A percentile compares a stretch with the other conserved stretches of the same genome.
These are phyloP conservation scores for Exophiala bonariae DNA, from an alignment of 2,329 filamentous ascomycete species.

Conservation along the genomic window DNA sequence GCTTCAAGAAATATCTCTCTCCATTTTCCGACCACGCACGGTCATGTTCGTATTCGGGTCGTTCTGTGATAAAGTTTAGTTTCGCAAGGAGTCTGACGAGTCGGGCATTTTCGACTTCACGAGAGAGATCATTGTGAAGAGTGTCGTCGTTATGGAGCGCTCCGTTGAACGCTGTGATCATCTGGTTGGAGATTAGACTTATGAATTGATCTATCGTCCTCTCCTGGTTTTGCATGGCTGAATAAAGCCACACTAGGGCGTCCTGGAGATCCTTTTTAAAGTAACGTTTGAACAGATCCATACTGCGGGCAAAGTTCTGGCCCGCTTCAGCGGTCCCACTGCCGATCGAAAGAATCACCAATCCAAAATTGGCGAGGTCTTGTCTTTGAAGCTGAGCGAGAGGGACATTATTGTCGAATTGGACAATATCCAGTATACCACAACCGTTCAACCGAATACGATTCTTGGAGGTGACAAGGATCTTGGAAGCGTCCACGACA, in stretches of 20 bases:
- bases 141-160: constrained; percentile 78
- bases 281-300: constrained; percentile 73
- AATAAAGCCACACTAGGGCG: constrained; percentile 78
- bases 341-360: constrained; percentile 78
- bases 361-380: constrained; percentile 81
- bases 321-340: constrained; percentile 62
- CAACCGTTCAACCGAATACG: constrained; percentile 86
- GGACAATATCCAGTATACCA: constrained; percentile 83
- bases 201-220: constrained; percentile 75
- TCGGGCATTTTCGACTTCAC: constrained; percentile 87
- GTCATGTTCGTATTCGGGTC: constrained; percentile 79
- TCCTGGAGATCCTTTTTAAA: constrained; percentile 80
- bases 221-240: constrained; percentile 65
- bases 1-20: constrained; percentile 86
- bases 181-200: constrained; percentile 72
- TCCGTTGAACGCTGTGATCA: constrained; percentile 74
- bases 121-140: constrained; percentile 67
- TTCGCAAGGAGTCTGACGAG: constrained; percentile 79
- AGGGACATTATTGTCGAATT: constrained; percentile 67
- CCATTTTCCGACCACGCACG: constrained; percentile 86
- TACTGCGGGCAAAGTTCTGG: constrained; percentile 66
- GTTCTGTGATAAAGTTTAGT: constrained; percentile 83
- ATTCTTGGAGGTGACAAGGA: constrained; percentile 87
- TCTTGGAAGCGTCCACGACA: constrained; percentile 82
- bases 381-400: constrained; percentile 80